Conservation (phyloP, 768 basidiomycete genomes). For the Mycena leptocephala region DNA sequence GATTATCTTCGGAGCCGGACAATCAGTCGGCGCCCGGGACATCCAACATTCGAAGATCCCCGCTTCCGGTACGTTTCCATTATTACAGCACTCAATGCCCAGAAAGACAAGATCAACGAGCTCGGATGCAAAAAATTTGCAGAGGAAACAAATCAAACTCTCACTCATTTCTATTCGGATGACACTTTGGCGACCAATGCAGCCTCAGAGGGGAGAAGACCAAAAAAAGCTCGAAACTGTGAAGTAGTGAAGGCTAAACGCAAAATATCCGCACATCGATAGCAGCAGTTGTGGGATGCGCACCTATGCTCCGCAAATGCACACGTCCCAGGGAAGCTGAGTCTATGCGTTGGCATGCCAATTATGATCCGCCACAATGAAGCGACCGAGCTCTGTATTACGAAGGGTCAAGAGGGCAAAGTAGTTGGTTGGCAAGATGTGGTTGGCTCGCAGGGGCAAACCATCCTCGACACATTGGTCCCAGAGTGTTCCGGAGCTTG, state of each 20-base stretch:
- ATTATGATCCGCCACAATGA: conserved; percentile 51
- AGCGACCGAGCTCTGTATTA: conserved; percentile 53
- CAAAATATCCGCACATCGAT: not conserved
- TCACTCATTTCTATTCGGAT: conserved; percentile 43
- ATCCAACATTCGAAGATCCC: not conserved
- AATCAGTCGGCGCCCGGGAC: conserved; percentile 4
- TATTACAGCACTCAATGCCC: not conserved
- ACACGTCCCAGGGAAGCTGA: conserved; percentile 41
- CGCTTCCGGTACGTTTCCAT: not conserved
- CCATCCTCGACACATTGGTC: conserved; percentile 44
- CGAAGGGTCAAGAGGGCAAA: too few species aligned
- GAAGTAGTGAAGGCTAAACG: not conserved
- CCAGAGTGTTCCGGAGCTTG: not conserved
- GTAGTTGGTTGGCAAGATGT: too few species aligned
- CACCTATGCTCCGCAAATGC: not conserved
- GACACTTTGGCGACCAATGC: not conserved
- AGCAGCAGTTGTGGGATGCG: conserved; percentile 4
- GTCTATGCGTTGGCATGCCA: conserved; percentile 43
- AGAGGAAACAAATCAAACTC: conserved; percentile 42
- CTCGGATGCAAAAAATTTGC: conserved; percentile 51
- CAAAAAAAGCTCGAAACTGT: not conserved
- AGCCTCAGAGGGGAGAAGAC: not conserved
- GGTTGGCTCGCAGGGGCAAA: conserved; percentile 20
- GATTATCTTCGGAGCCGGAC: conserved; percentile 18
- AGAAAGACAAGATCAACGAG: conserved; percentile 49